phyloP scores from a whole-genome alignment of 257 asterid species.

The Penstemon davidsonii region DNA sequence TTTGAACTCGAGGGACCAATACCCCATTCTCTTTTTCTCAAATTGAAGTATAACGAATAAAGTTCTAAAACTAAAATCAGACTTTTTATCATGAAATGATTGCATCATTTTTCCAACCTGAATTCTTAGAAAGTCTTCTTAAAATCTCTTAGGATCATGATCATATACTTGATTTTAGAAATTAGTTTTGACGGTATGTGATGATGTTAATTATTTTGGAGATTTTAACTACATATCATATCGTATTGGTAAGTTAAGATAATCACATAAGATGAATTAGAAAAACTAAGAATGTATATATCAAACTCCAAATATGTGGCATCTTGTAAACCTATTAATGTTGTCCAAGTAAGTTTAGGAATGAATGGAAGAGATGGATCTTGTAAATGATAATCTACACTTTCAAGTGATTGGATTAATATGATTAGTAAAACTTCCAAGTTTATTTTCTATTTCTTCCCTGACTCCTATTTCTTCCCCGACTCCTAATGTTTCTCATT shows the following conservation, averaged over 20 bases:
- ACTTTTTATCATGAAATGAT: not conserved
- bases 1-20: too few species aligned
- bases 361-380: conserved; percentile 1
- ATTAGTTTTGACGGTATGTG: too few species aligned
- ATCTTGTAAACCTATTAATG: not conserved
- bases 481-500: conserved; percentile 25
- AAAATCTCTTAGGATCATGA: not conserved
- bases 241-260: not conserved
- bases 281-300: too few species aligned
- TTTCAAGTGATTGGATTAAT: not conserved
- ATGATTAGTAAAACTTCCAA: conserved; percentile 7
- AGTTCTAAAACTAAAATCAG: not conserved
- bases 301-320: too few species aligned
- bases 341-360: not conserved
- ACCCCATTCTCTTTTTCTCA: too few species aligned
- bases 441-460: conserved; percentile 14
- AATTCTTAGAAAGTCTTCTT: too few species aligned
- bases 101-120: too few species aligned
- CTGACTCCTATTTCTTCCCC: conserved; percentile 20
- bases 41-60: too few species aligned
- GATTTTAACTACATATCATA: not conserved
- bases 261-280: too few species aligned
- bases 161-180: too few species aligned
- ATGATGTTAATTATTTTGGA: not conserved
- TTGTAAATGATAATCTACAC: conserved; percentile 4